A percentile compares a stretch with the other conserved stretches of the same genome.
phyloP scores from a whole-genome alignment of 495 filamentous ascomycete species.

The Penicillium macrosclerotiorum region DNA sequence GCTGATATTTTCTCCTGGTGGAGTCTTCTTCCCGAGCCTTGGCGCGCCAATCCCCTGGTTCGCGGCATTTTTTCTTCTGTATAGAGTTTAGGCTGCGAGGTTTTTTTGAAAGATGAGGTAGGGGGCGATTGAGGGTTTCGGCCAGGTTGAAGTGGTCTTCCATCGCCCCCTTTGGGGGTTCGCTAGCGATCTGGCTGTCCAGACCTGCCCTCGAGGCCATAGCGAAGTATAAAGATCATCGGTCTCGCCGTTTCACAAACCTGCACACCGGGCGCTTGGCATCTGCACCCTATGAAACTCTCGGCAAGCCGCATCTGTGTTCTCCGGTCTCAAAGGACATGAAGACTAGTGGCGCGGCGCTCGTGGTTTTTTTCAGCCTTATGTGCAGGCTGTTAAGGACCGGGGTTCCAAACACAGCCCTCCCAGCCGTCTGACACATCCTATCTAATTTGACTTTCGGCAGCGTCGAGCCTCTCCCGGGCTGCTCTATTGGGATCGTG shows the following conservation, averaged over 20 bases:
- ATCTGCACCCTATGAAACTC: background rate
- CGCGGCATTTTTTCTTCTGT: background rate
- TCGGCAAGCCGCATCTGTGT: constrained; percentile 1
- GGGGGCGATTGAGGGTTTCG: background rate
- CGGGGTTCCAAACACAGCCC: background rate
- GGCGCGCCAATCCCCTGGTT: background rate
- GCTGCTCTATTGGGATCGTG: background rate
- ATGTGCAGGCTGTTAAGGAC: background rate
- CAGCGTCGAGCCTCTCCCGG: background rate
- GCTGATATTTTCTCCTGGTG: background rate
- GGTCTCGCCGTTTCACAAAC: background rate
- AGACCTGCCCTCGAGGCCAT: background rate
- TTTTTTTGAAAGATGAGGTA: too few relatives aligned
- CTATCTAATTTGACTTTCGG: background rate
- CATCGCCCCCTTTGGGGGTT: background rate
- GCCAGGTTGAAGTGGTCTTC: background rate
- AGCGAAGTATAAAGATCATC: background rate
- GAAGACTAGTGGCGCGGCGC: constrained; percentile 2
- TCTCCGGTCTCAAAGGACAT: too few relatives aligned
- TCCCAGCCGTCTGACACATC: background rate
- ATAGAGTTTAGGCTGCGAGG: background rate
- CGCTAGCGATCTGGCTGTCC: background rate
- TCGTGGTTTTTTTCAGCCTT: constrained; percentile 1
- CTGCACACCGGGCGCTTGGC: too few relatives aligned
- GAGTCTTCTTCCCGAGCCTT: constrained; percentile 5